Base-by-base conservation (phyloP, 1,284 basidiomycete species). In the Ceratorhiza oryzae-sativae region DNA sequence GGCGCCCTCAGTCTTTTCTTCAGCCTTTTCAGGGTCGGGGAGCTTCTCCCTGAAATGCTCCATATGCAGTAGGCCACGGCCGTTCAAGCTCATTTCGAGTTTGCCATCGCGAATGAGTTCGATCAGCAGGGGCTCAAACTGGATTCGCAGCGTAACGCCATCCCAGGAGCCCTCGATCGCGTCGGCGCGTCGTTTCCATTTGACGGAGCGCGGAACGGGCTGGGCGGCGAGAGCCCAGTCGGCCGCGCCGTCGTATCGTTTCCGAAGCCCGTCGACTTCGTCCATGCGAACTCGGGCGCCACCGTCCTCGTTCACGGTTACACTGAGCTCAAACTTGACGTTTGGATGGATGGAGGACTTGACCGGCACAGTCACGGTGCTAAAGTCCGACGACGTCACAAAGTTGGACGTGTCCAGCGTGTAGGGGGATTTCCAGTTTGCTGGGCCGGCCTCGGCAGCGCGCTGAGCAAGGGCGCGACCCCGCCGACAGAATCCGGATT, bases 11-110 rank as follows among this genome's bases (percentile, higher is more conserved):
- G 48, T 49, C 18, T 49, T 61, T 39, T 79, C 80, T 59, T 77
- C 75, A 6, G 75, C 59, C 71, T 76, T 76, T 18, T 75, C 75
- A 13, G 76, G 76, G 12, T 75, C 75, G 12, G 76, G 76, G 12
- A 84, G 79, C 81, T 94, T 94, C 39, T 83, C 84, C 71, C 95
- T 87, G 84, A 95, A 98, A 80, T 99, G 97, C 79, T 99, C 97
- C 94, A 99, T 95, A 79, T 99, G 95, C 76, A 99, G 84, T 32
- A 99, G 85, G 0, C 92, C 91, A 49, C 90, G 86, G 10, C 94
- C 94, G 78, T 99, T 99, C 67, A 99, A 82, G 2, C 96, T 88
- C 71, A 98, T 85, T 78, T 97, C 92, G 72, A 92, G 90, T 76
- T 87, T 88, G 5, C 92, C 94, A 72, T 88, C 85, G 46, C 90